Evolutionary conservation across 2,329 filamentous ascomycete species (phyloP).

Genomic region (Akanthomyces muscarius): DNA sequence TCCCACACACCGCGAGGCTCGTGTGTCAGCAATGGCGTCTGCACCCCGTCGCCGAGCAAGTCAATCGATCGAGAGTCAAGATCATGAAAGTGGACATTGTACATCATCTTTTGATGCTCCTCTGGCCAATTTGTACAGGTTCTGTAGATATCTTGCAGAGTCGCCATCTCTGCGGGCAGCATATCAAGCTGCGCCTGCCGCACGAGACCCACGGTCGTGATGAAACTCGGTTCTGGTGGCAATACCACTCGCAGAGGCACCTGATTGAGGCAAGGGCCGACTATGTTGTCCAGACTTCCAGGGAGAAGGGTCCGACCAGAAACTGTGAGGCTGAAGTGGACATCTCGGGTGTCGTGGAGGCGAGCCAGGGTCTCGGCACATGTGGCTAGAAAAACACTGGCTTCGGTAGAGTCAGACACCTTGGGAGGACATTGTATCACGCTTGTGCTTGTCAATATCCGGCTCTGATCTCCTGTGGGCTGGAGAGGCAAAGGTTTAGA

Average conservation of each 20-base stretch:
- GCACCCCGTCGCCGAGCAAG: background rate
- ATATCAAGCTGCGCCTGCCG: background rate
- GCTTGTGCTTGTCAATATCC: background rate
- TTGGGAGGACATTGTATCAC: background rate
- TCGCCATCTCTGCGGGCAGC: background rate
- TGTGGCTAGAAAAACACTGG: background rate
- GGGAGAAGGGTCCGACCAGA: background rate
- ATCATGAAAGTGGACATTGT: background rate
- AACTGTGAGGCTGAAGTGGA: background rate
- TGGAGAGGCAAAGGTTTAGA: background rate
- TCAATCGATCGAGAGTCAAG: background rate
- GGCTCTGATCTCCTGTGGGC: background rate
- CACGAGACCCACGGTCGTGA: background rate
- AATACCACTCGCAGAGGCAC: background rate
- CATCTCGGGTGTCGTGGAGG: background rate
- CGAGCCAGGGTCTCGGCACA: background rate
- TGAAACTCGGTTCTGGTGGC: background rate
- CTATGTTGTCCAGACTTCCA: background rate
- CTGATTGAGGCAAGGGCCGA: background rate
- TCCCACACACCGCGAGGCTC: background rate
- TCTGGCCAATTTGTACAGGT: background rate
- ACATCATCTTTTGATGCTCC: background rate
- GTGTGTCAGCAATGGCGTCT: background rate
- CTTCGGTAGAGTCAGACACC: background rate
- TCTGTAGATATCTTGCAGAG: background rate